These are phyloP conservation scores for Trapa incisa DNA, from an alignment of 345 rosid species.

Conservation along the genomic window DNA sequence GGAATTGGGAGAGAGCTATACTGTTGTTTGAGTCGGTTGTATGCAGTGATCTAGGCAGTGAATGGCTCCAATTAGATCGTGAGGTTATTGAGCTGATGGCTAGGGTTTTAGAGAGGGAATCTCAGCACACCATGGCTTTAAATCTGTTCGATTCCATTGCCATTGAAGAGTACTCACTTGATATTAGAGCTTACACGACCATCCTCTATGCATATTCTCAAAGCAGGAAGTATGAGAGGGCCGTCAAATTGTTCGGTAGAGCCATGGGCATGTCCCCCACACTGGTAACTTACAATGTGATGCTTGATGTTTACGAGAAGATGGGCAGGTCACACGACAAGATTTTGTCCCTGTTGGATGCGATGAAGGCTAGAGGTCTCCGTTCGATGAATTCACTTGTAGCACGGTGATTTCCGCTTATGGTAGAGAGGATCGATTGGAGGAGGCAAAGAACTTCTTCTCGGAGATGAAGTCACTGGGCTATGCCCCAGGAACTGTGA, in stretches of 20 bases:
- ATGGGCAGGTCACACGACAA: constrained; percentile 77
- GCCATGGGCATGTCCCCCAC: constrained; percentile 58
- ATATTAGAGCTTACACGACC: constrained; percentile 71
- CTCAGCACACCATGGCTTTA: constrained; percentile 53
- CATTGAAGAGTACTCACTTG: constrained; percentile 39
- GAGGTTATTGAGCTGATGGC: constrained; percentile 48
- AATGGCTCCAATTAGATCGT: constrained; percentile 29
- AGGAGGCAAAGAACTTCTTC: constrained; percentile 67
- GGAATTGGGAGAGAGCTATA: constrained; percentile 62
- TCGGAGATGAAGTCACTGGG: constrained; percentile 51
- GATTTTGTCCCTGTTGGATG: constrained; percentile 50
- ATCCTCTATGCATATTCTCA: constrained; percentile 57
- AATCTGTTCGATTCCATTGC: constrained; percentile 60
- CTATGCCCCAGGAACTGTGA: constrained; percentile 65
- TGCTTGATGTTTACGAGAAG: constrained; percentile 79
- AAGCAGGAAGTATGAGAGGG: constrained; percentile 42
- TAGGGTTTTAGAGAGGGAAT: constrained; percentile 68
- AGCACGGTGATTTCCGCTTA: constrained; percentile 87
- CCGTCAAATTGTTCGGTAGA: constrained; percentile 48
- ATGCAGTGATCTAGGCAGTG: constrained; percentile 12
- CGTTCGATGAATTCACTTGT: constrained; percentile 74
- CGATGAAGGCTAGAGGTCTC: constrained; percentile 49
- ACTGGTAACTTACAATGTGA: constrained; percentile 78
- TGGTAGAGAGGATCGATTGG: constrained; percentile 67
- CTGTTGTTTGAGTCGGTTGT: constrained; percentile 60